Evolutionary conservation across 2,329 filamentous ascomycete genomes (phyloP).

Genomic region (Phaeoacremonium minimum): DNA sequence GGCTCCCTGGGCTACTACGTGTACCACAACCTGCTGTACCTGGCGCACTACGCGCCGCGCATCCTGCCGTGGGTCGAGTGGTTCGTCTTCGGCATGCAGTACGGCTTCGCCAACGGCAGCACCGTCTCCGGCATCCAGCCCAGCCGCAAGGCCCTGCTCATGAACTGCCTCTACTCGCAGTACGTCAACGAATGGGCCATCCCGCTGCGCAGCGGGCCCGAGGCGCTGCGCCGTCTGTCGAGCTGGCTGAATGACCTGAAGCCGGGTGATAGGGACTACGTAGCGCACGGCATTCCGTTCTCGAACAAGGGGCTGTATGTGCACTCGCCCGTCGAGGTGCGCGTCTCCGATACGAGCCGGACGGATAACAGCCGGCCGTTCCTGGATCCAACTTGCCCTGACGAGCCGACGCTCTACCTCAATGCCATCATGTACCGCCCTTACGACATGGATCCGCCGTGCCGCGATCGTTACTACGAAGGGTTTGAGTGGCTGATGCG

Average conservation of each 20-base stretch:
- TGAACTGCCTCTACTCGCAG: constrained; percentile 98
- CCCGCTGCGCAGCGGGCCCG: constrained; percentile 78
- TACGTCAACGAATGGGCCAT: constrained; percentile 98
- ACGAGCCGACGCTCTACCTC: constrained; percentile 64
- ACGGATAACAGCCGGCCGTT: constrained; percentile 25
- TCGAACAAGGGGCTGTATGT: constrained; percentile 65
- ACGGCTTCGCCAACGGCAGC: constrained; percentile 73
- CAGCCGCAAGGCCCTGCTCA: constrained; percentile 74
- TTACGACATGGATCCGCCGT: constrained; percentile 66
- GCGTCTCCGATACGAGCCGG: constrained; percentile 59
- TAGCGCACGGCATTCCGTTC: constrained; percentile 65
- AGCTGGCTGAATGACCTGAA: constrained; percentile 71
- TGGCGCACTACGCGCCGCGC: constrained; percentile 72
- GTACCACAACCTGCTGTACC: constrained; percentile 85
- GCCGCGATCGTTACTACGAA: constrained; percentile 66
- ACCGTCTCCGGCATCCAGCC: constrained; percentile 74
- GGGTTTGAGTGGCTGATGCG: constrained; percentile 82
- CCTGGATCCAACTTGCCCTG: constrained; percentile 58
- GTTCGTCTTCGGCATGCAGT: constrained; percentile 97
- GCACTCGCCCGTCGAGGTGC: constrained; percentile 75
- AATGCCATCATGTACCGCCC: constrained; percentile 78
- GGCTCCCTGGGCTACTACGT: constrained; percentile 77
- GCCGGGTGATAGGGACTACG: constrained; percentile 54
- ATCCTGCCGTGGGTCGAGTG: constrained; percentile 87
- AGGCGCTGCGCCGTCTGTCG: constrained; percentile 76